Evolutionary conservation across 1,284 basidiomycete genomes (phyloP), one percentile per base, ranked within the genome.

Genomic region (Papiliotrema flavescens): DNA sequence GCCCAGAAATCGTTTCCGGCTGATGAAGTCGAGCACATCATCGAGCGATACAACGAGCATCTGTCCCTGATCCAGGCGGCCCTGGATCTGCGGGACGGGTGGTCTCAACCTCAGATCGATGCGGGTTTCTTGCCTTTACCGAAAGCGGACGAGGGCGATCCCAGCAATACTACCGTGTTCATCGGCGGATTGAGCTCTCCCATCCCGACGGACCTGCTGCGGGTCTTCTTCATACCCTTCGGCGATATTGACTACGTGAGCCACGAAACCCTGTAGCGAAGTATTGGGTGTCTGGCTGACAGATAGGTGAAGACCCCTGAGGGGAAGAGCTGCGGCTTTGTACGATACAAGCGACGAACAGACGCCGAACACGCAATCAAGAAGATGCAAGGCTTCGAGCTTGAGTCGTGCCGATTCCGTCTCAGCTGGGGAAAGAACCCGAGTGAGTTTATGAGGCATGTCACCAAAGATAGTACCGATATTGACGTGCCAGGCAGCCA

Each of bases 321-420:
- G 24, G 91, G 90, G 47, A 96, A 96, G 70, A 90, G 93, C 58
- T 96, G 93, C 67, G 92, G 93, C 0, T 97, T 97, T 65, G 92
- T 97, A 26, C 92, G 95, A 76, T 96, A 91, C 67, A 88, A 94
- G 24, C 82, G 85, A 15, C 41, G 23, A 49, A n/a, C 3, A 13
- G 93, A 96, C 74, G 93, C 93, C 6, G 90, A 95, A 71, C 81
- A 83, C 24, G 92, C 93, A 2, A 96, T 97, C 62, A 88, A 92
- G 75, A 89, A 89, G 75, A 93, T 96, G 91, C 92, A 96, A 77
- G 91, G 90, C 22, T 96, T 93, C 73, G 90, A 89, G 6, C 87
- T 96, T 62, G 89, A 90, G 44, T 90, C 90, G 14, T 91, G 90
- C 59, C 82, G 89, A 62, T 92, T 97, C 64, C 82, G 92, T 40